A percentile compares a stretch with the other conserved stretches of the same genome.
Conservation (phyloP, 495 filamentous ascomycete species). For the Penicillium bovifimosum region DNA sequence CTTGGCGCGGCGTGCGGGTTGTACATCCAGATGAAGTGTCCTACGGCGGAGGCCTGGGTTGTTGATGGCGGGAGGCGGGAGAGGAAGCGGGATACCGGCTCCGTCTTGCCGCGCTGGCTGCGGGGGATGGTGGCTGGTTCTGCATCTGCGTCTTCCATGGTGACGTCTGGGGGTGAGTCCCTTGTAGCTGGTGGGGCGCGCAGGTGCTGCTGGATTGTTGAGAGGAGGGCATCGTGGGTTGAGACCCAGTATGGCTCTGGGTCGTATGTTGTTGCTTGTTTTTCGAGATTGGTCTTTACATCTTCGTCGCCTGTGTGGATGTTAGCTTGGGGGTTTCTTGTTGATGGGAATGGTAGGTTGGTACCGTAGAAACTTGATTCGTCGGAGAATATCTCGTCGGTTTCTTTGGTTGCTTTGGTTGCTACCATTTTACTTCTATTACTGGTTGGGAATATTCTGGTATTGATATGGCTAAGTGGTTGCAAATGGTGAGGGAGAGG, state of each 20-base stretch:
- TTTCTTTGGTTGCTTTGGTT: neutral
- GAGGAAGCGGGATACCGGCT: conserved; percentile 59
- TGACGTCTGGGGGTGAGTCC: neutral
- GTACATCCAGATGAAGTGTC: conserved; percentile 63
- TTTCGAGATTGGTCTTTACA: conserved; percentile 33
- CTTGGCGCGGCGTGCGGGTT: conserved; percentile 42
- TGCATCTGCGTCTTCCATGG: conserved; percentile 12
- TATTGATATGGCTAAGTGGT: neutral
- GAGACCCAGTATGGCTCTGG: conserved; percentile 42
- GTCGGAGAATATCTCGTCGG: conserved; percentile 45
- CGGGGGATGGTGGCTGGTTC: conserved; percentile 43
- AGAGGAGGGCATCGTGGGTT: conserved; percentile 27
- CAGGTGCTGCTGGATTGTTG: conserved; percentile 23
- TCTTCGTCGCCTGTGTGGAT: conserved; percentile 47
- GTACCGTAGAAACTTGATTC: conserved; percentile 72
- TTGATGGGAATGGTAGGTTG: neutral
- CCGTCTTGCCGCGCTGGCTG: conserved; percentile 39
- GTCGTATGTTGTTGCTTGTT: conserved; percentile 37
- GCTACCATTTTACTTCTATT: conserved; percentile 1
- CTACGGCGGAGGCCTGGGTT: conserved; percentile 31
- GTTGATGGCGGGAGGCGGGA: conserved; percentile 59
- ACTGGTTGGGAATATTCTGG: neutral
- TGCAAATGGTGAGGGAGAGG: neutral
- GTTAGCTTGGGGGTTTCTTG: conserved; percentile 14
- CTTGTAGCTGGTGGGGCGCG: neutral